Conservation (phyloP, 306 rosid genomes). For the Corylus heterophylla region DNA sequence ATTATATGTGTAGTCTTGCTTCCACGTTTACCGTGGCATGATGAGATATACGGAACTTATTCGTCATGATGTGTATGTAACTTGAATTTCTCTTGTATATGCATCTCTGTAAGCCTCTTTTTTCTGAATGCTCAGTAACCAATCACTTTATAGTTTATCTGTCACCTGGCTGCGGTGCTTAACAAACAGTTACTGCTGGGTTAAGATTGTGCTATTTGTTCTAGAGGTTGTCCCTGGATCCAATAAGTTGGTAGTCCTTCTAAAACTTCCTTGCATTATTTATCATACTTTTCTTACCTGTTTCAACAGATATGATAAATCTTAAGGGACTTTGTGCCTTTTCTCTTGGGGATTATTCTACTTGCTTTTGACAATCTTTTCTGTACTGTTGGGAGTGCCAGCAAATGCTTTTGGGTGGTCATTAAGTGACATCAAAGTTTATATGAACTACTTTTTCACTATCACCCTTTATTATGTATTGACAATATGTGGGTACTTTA, state of each 20-base stretch:
- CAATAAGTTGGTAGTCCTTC: background rate
- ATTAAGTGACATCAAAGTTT: background rate
- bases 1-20: slow-evolving; percentile 30
- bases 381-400: background rate
- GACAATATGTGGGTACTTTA: background rate
- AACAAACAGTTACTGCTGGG: background rate
- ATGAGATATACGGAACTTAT: slow-evolving; percentile 18
- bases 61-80: slow-evolving; percentile 17
- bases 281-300: background rate
- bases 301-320: background rate
- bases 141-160: slow-evolving; percentile 8
- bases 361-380: background rate
- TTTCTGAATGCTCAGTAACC: background rate
- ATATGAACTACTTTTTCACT: background rate
- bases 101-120: background rate
- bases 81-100: background rate
- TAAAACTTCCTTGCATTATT: background rate
- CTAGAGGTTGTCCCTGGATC: background rate
- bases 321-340: background rate
- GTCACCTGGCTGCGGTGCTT: background rate
- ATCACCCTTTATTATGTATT: background rate
- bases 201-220: background rate
- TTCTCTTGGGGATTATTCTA: background rate
- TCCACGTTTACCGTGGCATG: slow-evolving; percentile 12
- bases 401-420: background rate